phyloP scores from a whole-genome alignment of 2,329 filamentous ascomycete genomes.

The Venturia aucupariae region DNA sequence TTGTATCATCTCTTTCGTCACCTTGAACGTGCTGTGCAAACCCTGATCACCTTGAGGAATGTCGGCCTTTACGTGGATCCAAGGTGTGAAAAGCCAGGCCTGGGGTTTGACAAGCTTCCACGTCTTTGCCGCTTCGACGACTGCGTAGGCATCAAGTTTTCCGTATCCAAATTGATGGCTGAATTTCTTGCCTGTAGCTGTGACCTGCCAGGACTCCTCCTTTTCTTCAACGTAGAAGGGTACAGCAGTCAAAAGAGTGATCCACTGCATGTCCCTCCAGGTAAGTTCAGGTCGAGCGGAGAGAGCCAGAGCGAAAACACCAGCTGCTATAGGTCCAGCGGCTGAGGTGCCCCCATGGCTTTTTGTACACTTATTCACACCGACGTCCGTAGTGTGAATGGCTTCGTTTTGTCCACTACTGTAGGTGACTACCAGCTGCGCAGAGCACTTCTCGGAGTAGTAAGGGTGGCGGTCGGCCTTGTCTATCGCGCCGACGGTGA shows the following conservation, averaged over 20 bases:
- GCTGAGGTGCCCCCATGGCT: conserved; percentile 93
- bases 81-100: conserved; percentile 87
- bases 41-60: conserved; percentile 82
- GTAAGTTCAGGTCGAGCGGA: conserved; percentile 76
- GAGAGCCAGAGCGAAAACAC: conserved; percentile 82
- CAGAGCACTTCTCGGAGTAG: conserved; percentile 94
- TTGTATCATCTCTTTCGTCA: conserved; percentile 72
- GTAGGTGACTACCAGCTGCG: conserved; percentile 91
- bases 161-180: conserved; percentile 95
- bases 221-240: conserved; percentile 53
- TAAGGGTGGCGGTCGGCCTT: conserved; percentile 80
- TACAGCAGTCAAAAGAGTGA: conserved; percentile 75
- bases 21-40: conserved; percentile 67
- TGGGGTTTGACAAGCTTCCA: conserved; percentile 91
- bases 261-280: conserved; percentile 92
- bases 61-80: conserved; percentile 76
- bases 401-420: conserved; percentile 82
- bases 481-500: conserved; percentile 90
- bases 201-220: conserved; percentile 67
- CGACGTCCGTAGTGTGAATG: conserved; percentile 96
- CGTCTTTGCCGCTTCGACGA: conserved; percentile 76
- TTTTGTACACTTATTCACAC: conserved; percentile 65
- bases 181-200: conserved; percentile 72
- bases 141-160: conserved; percentile 79
- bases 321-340: conserved; percentile 84